Evolutionary conservation across 805 yeast genomes (phyloP), one percentile per base, ranked within the genome.

Genomic region (Sugiyamaella mastotermitis): DNA sequence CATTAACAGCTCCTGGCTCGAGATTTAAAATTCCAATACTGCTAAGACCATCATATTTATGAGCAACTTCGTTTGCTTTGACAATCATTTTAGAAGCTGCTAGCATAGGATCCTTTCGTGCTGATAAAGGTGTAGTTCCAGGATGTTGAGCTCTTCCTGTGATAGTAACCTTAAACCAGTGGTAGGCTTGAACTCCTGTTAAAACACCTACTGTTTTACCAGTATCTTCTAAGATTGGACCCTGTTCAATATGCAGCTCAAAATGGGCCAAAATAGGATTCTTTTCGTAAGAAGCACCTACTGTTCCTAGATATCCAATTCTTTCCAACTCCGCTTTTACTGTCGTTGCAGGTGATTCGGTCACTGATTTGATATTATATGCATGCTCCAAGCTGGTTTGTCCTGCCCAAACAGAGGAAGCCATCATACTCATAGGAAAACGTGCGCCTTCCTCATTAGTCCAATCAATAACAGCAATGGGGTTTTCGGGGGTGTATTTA

Each of bases 371-470:
- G 48, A 76, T 56, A 4, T 58, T 53, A 47, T 78, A 74, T 4
- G 74, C 70, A 3, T 66, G 66, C 37, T 77, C 72, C 38, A 67
- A 58, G 1, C 63, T 45, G 22, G 65, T 51, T 17, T 61, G 56
- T 10, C 72, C 80, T 1, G 83, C 74, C 82, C 83, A 80, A 2
- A 78, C 83, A 7, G 77, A 67, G 2, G 81, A 74, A 2, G 81
- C 72, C 74, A 79, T 77, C 55, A 76, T 68, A 33, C 79, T 67
- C 60, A 72, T 64, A 13, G 86, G 83, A 51, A 78, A 80, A 35
- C 87, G 58, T 0, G 86, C 85, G 39, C 87, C 87, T 60, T 80
- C 87, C 53, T 80, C 87, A 52, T 80, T 80, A 57, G 78, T 76
- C 87, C 87, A 80, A 50, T 74, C 68, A 24, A 80, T 68, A 4